Evolutionary conservation across 2,329 filamentous ascomycete genomes (phyloP).

Genomic region (Phialophora expanda): DNA sequence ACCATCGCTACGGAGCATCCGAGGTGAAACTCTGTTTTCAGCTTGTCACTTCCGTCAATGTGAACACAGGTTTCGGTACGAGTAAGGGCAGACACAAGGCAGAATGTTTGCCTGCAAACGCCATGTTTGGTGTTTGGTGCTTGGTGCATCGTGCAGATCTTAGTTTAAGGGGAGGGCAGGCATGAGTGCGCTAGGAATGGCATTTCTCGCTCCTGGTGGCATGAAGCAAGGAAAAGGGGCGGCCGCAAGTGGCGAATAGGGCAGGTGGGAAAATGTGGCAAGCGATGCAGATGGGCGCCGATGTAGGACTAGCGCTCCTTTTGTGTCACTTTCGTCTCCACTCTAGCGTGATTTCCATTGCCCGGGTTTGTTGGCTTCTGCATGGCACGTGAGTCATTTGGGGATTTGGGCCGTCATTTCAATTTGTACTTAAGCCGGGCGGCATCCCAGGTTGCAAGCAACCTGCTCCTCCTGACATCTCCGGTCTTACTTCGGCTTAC

Average conservation of each 20-base stretch:
- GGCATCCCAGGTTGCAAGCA: slow-evolving; percentile 31
- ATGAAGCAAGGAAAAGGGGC: slow-evolving; percentile 22
- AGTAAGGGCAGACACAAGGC: slow-evolving; percentile 3
- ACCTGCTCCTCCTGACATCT: slow-evolving; percentile 30
- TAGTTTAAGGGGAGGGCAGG: slow-evolving; percentile 24
- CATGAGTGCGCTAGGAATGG: slow-evolving; percentile 14
- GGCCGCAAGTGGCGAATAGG: slow-evolving; percentile 9
- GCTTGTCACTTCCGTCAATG: background rate
- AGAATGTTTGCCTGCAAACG: slow-evolving; percentile 8
- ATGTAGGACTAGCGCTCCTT: slow-evolving; percentile 18
- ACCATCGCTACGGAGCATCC: background rate
- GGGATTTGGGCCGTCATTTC: background rate
- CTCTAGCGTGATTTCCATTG: background rate
- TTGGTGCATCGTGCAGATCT: slow-evolving; percentile 12
- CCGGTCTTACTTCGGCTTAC: slow-evolving; percentile 25
- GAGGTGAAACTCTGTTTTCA: slow-evolving; percentile 7
- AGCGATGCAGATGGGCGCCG: slow-evolving; percentile 1
- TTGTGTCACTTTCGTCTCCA: background rate
- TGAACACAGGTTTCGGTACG: background rate
- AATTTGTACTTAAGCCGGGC: slow-evolving; percentile 29
- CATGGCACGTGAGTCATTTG: slow-evolving; percentile 4
- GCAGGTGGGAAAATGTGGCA: background rate
- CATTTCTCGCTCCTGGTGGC: background rate
- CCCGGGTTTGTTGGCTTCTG: background rate
- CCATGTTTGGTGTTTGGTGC: background rate